Evolutionary conservation across 805 yeast species (phyloP), one percentile per base, ranked within the genome.

Genomic region (Kodamaea fukazawae): DNA sequence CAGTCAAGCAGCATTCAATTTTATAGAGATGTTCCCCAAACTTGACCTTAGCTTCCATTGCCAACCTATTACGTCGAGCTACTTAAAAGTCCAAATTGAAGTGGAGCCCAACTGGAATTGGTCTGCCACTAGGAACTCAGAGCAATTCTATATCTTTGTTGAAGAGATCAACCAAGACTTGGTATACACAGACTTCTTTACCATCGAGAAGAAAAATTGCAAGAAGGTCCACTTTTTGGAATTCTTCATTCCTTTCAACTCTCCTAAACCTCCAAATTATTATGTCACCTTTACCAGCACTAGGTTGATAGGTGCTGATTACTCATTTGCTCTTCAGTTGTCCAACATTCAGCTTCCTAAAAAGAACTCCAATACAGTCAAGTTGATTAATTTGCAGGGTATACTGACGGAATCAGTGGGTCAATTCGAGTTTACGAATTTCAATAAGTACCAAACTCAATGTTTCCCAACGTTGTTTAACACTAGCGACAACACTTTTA

Each of bases 121-220:
- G 96, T 47, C 57, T 7, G 57, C 55, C 4, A 43, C 82, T 2
- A 96, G 89, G 53, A 85, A 85, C 0, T 65, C 76, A 1, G 91
- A 90, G 54, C 63, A 76, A 4, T 93, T 89, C 51, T 58, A 81
- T 22, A 45, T 93, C 2, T 38, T 87, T 3, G 86, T 88, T 2
- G 96, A 88, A 54, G 96, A 90, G 53, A 74, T 85, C 35, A 83
- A 86, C 55, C 95, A 96, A 4, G 91, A 86, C 43, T 72, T 90
- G 13, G 63, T 91, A n/a, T 78, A 70, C 51, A 46, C 62, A 23
- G 89, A 84, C 38, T 54, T 65, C 2, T 63, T 90, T 30, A 48
- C 73, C 1, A 71, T 90, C 11, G 63, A 66, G 17, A 68, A 70
- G 38, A 64, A 71, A 11, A 69, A 75, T 35, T 65, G 79, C n/a